A percentile compares a stretch with the other conserved stretches of the same genome.
These are phyloP conservation scores for Cladophialophora carrionii DNA, from an alignment of 2,329 filamentous ascomycete genomes.

Conservation along the genomic window DNA sequence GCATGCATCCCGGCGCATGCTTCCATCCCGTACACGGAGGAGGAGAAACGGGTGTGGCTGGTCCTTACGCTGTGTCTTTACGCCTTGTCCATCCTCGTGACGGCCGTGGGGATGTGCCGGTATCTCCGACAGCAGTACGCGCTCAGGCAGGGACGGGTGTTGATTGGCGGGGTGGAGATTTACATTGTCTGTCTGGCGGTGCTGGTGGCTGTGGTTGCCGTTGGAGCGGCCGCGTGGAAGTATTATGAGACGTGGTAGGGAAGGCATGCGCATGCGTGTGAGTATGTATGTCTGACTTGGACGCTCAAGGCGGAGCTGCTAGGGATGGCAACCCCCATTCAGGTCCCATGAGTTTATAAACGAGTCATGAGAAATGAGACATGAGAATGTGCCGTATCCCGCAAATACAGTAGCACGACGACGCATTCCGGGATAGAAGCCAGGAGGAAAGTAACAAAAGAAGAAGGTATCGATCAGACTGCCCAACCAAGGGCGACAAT, in stretches of 20 bases:
- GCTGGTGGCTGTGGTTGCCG: neutral
- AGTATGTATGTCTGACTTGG: neutral
- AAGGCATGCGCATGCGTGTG: too few relatives aligned
- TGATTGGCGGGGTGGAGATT: neutral
- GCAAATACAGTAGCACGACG: neutral
- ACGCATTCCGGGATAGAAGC: neutral
- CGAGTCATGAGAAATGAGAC: neutral
- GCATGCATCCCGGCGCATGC: neutral
- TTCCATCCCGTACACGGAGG: neutral
- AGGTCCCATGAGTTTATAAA: neutral
- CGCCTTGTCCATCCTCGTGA: neutral
- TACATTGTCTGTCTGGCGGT: neutral
- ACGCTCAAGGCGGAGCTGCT: neutral
- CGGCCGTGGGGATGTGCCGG: neutral
- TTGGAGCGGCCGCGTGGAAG: neutral
- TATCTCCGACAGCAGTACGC: conserved; percentile 2
- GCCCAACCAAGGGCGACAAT: neutral
- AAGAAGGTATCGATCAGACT: neutral
- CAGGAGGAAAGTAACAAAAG: neutral
- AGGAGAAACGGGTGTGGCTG: neutral
- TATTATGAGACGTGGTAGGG: neutral
- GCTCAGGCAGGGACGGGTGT: neutral
- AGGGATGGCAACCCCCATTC: neutral
- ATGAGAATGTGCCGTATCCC: neutral
- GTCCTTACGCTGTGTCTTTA: neutral